Evolutionary conservation across 2,329 filamentous ascomycete genomes (phyloP).

Genomic region (Colletotrichum lupini): DNA sequence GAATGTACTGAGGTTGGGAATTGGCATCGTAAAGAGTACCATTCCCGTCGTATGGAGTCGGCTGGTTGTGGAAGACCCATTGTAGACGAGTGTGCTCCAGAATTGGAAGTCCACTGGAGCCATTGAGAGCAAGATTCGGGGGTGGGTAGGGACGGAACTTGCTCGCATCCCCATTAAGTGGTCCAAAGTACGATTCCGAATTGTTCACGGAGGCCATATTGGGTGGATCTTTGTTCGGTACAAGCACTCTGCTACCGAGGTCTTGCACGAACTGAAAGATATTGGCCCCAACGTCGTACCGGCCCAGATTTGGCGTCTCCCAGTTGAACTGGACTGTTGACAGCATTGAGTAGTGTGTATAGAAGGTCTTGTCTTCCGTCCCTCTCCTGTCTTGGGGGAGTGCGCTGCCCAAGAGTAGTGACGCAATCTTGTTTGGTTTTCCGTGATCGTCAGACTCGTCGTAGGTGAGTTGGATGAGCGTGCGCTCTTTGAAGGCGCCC

Average conservation of each 20-base stretch:
- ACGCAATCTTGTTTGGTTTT: constrained; percentile 63
- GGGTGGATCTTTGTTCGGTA: constrained; percentile 49
- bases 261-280: constrained; percentile 53
- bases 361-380: constrained; percentile 62
- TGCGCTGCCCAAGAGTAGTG: constrained; percentile 65
- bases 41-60: constrained; percentile 59
- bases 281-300: constrained; percentile 53
- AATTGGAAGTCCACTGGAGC: constrained; percentile 54
- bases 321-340: constrained; percentile 55
- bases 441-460: constrained; percentile 67
- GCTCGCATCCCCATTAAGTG: constrained; percentile 48
- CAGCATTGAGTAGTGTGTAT: constrained; percentile 57
- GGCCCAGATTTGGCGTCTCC: constrained; percentile 53
- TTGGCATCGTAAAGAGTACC: constrained; percentile 56
- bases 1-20: constrained; percentile 51
- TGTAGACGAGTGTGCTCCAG: constrained; percentile 44
- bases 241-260: constrained; percentile 46
- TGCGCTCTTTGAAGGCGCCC: constrained; percentile 61
- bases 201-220: constrained; percentile 49
- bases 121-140: constrained; percentile 55
- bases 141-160: constrained; percentile 48
- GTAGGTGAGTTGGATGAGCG: constrained; percentile 67
- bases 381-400: constrained; percentile 58
- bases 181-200: constrained; percentile 55
- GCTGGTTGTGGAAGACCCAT: constrained; percentile 43